Base-by-base conservation (phyloP, 2,329 filamentous ascomycete species). In the Aureobasidium sp. region DNA sequence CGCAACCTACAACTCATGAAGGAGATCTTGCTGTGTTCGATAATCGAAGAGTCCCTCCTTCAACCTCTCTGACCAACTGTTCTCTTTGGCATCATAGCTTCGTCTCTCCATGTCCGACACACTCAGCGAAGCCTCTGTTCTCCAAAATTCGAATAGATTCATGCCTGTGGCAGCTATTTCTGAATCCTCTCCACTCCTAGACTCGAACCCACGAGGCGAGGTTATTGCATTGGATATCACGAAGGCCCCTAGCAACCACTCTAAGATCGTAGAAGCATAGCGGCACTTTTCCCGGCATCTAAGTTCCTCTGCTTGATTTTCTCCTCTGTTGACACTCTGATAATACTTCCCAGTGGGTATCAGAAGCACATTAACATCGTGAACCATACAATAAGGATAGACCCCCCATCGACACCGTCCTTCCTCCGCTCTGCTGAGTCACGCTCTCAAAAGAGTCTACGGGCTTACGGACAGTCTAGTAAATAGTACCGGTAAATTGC, bases 331-430 rank as follows among this genome's bases (percentile, higher is more conserved):
- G 80, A 77, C 0, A 85, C 78, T 0, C 78, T 73, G 0, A 68
- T 67, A 30, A 86, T 80, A 0, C 80, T 77, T 0, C 82, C 82
- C 29, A 85, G 76, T 1, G 85, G 71, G 68, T 80, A 79, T 50
- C 85, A n/a, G 82, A 21, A 86, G 71, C 0, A 84, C 71, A 63
- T 85, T 83, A 44, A 85, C 72, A 54, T 86, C 83, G 66, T 86
- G 83, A n/a, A 85, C 77, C 47, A 85, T 71, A 66, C 86, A 63
- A 85, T 85, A 2, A 80, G 71, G 8, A 85, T 71, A 0, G 80
- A 77, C 0, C 82, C 82, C 25, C 68, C 68, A 1, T 78, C 79
- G 4, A 25, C 27, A 3, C 73, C 68, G 2, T 70, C 66, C 6
- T 75, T 73, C 14, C 80, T 75, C 82, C 83, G 85, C 42, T 77